These are phyloP conservation scores for Tinospora cordifolia DNA, from an alignment of 164 flowering plant species.

Conservation along the genomic window DNA sequence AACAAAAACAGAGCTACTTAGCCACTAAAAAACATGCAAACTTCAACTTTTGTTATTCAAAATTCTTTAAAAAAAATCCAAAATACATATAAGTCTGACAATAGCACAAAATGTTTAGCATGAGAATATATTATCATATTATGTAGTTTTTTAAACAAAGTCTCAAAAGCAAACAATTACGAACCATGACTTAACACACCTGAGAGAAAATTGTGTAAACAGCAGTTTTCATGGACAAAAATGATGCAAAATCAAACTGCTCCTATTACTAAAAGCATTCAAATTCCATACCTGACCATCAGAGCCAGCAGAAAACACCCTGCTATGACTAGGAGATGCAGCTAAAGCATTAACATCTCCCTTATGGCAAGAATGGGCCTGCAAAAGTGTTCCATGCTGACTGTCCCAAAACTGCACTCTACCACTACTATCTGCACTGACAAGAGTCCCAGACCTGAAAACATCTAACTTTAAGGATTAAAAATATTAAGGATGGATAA, in stretches of 20 bases:
- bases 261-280: not conserved
- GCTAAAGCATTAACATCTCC: slow-evolving; percentile 93
- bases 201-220: too few species aligned
- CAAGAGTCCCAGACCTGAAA: slow-evolving; percentile 76
- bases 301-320: slow-evolving; percentile 91
- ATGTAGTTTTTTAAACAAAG: too few species aligned
- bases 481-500: not conserved
- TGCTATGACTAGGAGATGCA: slow-evolving; percentile 64
- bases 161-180: too few species aligned
- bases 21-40: too few species aligned
- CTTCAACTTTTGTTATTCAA: too few species aligned
- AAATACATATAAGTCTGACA: too few species aligned
- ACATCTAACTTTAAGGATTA: slow-evolving; percentile 9
- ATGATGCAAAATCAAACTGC: not conserved
- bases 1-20: too few species aligned
- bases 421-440: slow-evolving; percentile 91
- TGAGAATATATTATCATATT: too few species aligned
- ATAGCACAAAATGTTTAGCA: too few species aligned
- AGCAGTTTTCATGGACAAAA: not conserved
- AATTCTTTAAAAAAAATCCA: too few species aligned
- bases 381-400: slow-evolving; percentile 72
- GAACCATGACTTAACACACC: too few species aligned
- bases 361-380: slow-evolving; percentile 69
- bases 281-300: slow-evolving; percentile 78
- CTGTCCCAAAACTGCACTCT: slow-evolving; percentile 91